Percentiles rank a stretch among this genome's conserved stretches.
Evolutionary conservation across 768 basidiomycete genomes (phyloP).

Genomic region (Amanita phalloides): DNA sequence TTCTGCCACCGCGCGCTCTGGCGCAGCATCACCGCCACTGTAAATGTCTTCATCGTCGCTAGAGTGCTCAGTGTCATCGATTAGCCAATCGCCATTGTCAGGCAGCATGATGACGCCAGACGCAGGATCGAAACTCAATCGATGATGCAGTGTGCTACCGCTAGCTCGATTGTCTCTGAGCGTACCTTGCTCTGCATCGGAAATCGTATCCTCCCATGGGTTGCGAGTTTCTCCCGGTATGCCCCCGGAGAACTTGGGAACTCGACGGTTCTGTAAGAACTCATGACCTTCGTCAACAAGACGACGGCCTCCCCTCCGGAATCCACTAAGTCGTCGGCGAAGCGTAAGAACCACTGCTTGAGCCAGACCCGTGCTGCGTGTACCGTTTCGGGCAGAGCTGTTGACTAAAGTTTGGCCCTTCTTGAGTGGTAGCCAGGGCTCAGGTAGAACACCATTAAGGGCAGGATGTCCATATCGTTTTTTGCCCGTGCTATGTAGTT

Average conservation of each 20-base stretch:
- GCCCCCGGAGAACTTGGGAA: conserved; percentile 12
- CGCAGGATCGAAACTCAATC: conserved; percentile 76
- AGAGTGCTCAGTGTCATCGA: conserved; percentile 33
- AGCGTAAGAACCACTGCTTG: conserved; percentile 78
- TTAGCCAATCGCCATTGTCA: conserved; percentile 57
- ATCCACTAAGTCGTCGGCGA: conserved; percentile 55
- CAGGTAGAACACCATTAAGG: conserved; percentile 83
- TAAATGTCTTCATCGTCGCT: conserved; percentile 40
- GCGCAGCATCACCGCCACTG: conserved; percentile 17
- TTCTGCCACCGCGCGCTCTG: conserved; percentile 18
- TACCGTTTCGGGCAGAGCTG: conserved; percentile 22
- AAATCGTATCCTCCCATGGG: conserved; percentile 48
- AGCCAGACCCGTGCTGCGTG: conserved; percentile 29
- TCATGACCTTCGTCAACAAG: conserved; percentile 11
- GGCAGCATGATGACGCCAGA: conserved; percentile 86
- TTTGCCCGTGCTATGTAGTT: conserved; percentile 67
- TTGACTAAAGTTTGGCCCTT: conserved; percentile 72
- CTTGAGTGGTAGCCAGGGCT: conserved; percentile 90
- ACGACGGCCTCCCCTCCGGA: conserved; percentile 22
- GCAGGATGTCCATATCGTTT: conserved; percentile 93
- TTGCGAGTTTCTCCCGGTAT: conserved; percentile 21
- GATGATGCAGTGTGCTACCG: conserved; percentile 32
- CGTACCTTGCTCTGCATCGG: conserved; percentile 2
- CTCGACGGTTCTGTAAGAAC: not conserved
- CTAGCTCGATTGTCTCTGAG: not conserved